Evolutionary conservation across 2,329 filamentous ascomycete genomes (phyloP).

Genomic region (Verticillium klebahnii): DNA sequence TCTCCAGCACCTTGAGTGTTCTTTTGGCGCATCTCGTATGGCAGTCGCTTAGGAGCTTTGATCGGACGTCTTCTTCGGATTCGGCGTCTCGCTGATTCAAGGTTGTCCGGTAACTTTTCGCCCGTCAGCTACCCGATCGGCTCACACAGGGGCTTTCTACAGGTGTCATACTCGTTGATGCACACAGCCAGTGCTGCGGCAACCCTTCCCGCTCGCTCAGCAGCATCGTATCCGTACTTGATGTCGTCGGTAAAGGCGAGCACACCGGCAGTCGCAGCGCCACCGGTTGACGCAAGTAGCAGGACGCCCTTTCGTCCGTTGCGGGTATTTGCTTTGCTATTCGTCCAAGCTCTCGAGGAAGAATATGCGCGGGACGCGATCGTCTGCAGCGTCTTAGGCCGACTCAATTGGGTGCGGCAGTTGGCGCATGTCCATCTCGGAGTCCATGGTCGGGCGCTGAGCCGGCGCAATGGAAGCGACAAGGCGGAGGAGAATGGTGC

Average conservation of each 20-base stretch:
- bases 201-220: constrained; percentile 75
- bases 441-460: constrained; percentile 25
- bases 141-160: too few species aligned
- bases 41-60: constrained; percentile 70
- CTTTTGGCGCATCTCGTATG: constrained; percentile 90
- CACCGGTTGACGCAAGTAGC: constrained; percentile 46
- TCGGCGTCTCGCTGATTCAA: constrained; percentile 64
- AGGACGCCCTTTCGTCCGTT: constrained; percentile 21
- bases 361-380: constrained; percentile 21
- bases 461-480: constrained; percentile 30
- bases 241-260: constrained; percentile 63
- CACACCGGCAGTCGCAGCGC: constrained; percentile 41
- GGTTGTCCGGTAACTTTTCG: constrained; percentile 76
- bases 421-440: constrained; percentile 38
- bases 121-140: background rate
- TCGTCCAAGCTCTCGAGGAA: constrained; percentile 15
- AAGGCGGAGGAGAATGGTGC: constrained; percentile 30
- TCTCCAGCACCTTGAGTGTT: constrained; percentile 82
- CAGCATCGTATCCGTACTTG: constrained; percentile 69
- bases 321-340: background rate
- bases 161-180: constrained; percentile 73
- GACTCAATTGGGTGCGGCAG: constrained; percentile 36
- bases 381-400: constrained; percentile 20
- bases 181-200: constrained; percentile 69
- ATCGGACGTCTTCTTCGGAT: constrained; percentile 59